Conservation (phyloP, 257 asterid species). For the Jaltomata sinuosa region DNA sequence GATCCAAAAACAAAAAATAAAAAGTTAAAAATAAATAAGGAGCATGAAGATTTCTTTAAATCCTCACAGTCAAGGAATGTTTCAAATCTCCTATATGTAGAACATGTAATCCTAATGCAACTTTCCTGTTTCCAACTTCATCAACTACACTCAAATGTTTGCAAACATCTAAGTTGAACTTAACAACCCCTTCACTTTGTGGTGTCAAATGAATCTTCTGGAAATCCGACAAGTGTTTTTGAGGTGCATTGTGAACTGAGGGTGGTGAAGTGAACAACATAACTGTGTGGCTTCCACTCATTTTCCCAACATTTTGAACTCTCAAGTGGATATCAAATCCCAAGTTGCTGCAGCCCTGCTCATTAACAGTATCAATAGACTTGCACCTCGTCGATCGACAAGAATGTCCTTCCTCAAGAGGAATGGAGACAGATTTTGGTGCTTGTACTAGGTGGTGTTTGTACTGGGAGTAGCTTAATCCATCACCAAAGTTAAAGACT, state of each 20-base stretch:
- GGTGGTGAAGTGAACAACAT: slow-evolving; percentile 52
- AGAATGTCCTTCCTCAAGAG: slow-evolving; percentile 30
- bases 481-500: slow-evolving; percentile 56
- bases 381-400: slow-evolving; percentile 35
- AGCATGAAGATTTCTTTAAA: slow-evolving; percentile 17
- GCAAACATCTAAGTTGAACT: slow-evolving; percentile 38
- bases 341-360: slow-evolving; percentile 19
- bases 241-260: slow-evolving; percentile 47
- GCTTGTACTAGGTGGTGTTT: slow-evolving; percentile 34
- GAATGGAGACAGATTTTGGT: slow-evolving; percentile 25
- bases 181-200: slow-evolving; percentile 22
- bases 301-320: slow-evolving; percentile 38
- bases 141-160: slow-evolving; percentile 49
- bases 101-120: slow-evolving; percentile 45
- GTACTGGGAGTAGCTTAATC: slow-evolving; percentile 50
- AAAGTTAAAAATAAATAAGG: background rate
- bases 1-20: too few relatives aligned
- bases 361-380: slow-evolving; percentile 21
- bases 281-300: slow-evolving; percentile 48
- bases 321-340: slow-evolving; percentile 28
- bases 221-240: slow-evolving; percentile 46
- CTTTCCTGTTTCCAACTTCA: slow-evolving; percentile 34
- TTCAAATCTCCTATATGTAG: slow-evolving; percentile 44
- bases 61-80: slow-evolving; percentile 40
- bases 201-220: slow-evolving; percentile 30